Evolutionary conservation across 176 grass and related monocot species (phyloP), one percentile per base, ranked within the genome.

Genomic region (Oryza nivara): DNA sequence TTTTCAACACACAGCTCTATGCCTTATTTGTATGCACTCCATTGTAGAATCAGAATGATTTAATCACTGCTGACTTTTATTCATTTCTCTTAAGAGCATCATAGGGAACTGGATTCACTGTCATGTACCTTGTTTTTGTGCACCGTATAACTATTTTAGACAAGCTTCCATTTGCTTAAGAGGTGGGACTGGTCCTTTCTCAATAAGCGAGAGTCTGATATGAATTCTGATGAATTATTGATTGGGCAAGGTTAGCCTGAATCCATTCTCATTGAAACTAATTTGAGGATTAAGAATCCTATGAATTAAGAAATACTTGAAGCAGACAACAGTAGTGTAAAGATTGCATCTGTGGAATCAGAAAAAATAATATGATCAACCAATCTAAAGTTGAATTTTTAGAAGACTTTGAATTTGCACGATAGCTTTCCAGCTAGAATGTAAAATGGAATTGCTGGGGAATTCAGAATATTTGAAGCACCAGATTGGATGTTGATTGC

Each of bases 401-500:
- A 77, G 47, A 63, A 63, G 34, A 67, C 41, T 77, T 40, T 8
- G 36, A 76, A 13, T 34, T 36, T 83, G 51, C 60, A 67, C 78
- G 74, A 54, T 79, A 84, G 15, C 70, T 61, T 54, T 61, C 19
- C 56, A 61, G 56, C 22, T 78, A 72, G 75, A 68, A 38, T 36
- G 72, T 51, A 15, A 84, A 34, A 69, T 84, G 15, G 4, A 22
- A 56, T 45, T 5, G 30, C 67, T 58, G 3, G 1, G 61, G 51
- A 68, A 35, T 82, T 85, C 16, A 63, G 43, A 67, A 70, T 81
- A 47, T 73, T 85, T 68, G 3, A 72, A 54, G 7, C 65, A 70
- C 72, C 17, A 11, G 17, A 89, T 76, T 88, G 41, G 65, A 66
- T 86, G 23, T 17, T 73, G 35, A n/a, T 63, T 70, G 23, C 32